Conservation (phyloP, 2,329 filamentous ascomycete species). For the Fusarium tjaetaba region DNA sequence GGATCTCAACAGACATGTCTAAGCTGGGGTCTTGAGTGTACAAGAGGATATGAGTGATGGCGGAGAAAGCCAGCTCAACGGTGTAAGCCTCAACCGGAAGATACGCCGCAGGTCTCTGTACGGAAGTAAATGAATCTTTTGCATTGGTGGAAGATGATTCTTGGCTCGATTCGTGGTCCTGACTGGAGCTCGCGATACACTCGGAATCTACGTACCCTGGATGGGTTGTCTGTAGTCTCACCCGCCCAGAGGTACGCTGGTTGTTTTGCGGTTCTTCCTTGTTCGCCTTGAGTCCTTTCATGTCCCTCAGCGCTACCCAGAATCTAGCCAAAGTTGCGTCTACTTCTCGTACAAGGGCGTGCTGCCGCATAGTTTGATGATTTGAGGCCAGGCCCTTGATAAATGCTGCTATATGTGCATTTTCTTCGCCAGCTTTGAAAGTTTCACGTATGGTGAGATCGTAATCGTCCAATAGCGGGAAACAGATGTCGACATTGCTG, state of each 20-base stretch:
- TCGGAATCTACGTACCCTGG: neutral
- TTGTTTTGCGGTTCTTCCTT: neutral
- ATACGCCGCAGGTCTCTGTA: neutral
- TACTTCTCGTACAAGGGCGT: neutral
- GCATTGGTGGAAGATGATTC: neutral
- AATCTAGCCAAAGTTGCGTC: neutral
- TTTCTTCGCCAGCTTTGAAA: rapidly evolving
- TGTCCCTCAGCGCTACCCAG: neutral
- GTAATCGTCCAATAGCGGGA: neutral
- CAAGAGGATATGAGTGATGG: neutral
- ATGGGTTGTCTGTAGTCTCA: neutral
- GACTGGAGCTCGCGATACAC: neutral
- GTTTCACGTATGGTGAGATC: neutral
- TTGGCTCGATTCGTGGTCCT: neutral
- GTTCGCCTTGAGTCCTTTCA: neutral
- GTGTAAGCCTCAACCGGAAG: neutral
- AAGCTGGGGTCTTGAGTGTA: neutral
- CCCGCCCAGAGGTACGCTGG: neutral
- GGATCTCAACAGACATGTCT: rapidly evolving
- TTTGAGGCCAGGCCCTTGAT: rapidly evolving
- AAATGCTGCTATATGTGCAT: neutral
- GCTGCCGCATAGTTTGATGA: neutral
- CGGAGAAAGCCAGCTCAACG: neutral
- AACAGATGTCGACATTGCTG: rapidly evolving
- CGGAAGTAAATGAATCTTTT: neutral